A percentile compares a stretch with the other conserved stretches of the same genome.
Conservation (phyloP, 495 filamentous ascomycete species). For the Melanomma pulvis-pyrius region DNA sequence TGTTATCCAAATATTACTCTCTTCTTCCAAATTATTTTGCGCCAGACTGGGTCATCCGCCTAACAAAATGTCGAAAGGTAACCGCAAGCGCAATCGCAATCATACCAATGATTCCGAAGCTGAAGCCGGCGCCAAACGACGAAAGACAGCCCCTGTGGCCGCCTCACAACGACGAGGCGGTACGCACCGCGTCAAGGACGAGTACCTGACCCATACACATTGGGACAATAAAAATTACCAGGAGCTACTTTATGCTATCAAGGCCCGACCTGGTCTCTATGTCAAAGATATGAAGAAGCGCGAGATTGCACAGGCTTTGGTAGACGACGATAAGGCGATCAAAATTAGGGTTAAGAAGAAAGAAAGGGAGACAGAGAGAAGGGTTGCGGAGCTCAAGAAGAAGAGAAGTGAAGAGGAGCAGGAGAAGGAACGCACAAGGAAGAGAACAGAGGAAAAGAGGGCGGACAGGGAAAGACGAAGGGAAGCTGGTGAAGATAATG, state of each 20-base stretch:
- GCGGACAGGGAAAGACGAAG: not conserved
- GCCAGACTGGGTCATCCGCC: not conserved
- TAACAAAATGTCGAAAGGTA: constrained; percentile 1
- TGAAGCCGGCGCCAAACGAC: not conserved
- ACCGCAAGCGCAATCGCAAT: not conserved
- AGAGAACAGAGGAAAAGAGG: not conserved
- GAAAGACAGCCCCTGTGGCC: constrained; percentile 4
- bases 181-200: constrained; percentile 21
- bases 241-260: constrained; percentile 5
- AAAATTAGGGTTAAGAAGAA: not conserved
- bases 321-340: constrained; percentile 3
- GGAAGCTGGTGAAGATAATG: constrained; percentile 6
- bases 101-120: not conserved
- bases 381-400: not conserved
- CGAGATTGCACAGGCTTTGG: constrained; percentile 13
- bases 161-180: constrained; percentile 28
- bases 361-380: constrained; percentile 1
- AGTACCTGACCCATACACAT: constrained; percentile 10
- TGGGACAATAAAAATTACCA: constrained; percentile 18
- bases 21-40: not conserved
- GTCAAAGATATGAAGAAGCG: constrained; percentile 23
- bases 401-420: constrained; percentile 13
- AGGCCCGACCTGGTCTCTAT: not conserved
- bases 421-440: not conserved
- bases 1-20: not conserved